A percentile compares a stretch with the other conserved stretches of the same genome.
These are phyloP conservation scores for Kwoniella newhampshirensis DNA, from an alignment of 768 basidiomycete species.

Conservation along the genomic window DNA sequence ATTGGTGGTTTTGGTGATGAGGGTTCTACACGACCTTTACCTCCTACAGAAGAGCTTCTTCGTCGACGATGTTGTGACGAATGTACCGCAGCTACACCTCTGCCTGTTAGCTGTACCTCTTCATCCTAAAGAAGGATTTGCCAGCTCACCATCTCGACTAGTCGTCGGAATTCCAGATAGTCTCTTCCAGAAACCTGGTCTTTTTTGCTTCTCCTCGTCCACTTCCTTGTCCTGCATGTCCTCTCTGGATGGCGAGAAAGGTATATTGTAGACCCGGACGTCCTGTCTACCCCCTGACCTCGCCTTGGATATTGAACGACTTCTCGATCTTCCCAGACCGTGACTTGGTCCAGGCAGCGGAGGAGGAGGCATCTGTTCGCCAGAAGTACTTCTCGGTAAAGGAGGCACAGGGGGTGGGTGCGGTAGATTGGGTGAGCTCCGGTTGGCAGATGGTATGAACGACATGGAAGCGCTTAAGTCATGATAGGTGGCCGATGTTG, in stretches of 20 bases:
- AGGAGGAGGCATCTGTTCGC: slow-evolving; percentile 46
- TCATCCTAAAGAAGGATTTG: too few relatives aligned
- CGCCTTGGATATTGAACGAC: slow-evolving; percentile 18
- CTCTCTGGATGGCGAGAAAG: slow-evolving; percentile 34
- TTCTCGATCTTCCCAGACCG: slow-evolving; percentile 15
- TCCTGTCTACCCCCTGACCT: slow-evolving; percentile 4
- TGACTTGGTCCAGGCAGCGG: slow-evolving; percentile 21
- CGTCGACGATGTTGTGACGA: slow-evolving; percentile 29
- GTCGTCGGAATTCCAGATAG: slow-evolving; percentile 29
- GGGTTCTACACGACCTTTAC: slow-evolving; percentile 5
- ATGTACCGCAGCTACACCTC: too few relatives aligned
- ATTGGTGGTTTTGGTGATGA: slow-evolving; percentile 25
- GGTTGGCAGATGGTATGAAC: slow-evolving; percentile 12
- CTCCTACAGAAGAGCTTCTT: slow-evolving; percentile 33
- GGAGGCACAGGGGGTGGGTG: slow-evolving; percentile 5
- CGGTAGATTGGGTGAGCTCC: slow-evolving; percentile 21
- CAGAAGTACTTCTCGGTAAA: slow-evolving; percentile 31
- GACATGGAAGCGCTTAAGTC: slow-evolving; percentile 10
- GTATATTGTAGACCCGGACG: slow-evolving; percentile 26
- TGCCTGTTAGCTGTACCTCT: too few relatives aligned
- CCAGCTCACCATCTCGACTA: slow-evolving; percentile 17
- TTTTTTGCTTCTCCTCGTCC: slow-evolving; percentile 15
- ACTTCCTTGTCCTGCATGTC: slow-evolving; percentile 11
- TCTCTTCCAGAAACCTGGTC: slow-evolving; percentile 39
- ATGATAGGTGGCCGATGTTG: slow-evolving; percentile 3